A percentile compares a stretch with the other conserved stretches of the same genome.
Evolutionary conservation across 345 rosid species (phyloP).

Genomic region (Eucalyptus erythrocorys): DNA sequence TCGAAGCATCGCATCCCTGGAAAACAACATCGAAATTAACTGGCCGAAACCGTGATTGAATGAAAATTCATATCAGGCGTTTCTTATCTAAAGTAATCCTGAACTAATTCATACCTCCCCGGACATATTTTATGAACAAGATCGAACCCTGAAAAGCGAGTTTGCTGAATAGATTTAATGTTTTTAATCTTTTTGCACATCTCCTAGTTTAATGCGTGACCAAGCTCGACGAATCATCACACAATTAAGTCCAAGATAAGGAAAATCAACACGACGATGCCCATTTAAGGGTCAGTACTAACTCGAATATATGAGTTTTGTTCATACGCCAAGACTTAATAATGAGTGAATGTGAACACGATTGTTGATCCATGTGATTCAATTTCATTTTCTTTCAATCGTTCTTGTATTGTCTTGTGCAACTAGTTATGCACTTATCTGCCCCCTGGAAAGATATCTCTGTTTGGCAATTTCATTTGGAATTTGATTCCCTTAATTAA

Average conservation of each 20-base stretch:
- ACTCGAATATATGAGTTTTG: not conserved
- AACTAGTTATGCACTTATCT: not conserved
- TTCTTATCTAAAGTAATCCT: not conserved
- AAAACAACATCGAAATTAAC: not conserved
- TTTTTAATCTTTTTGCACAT: not conserved
- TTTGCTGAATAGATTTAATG: not conserved
- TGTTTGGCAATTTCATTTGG: not conserved
- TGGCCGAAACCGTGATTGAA: not conserved
- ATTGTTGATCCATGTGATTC: not conserved
- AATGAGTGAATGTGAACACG: not conserved
- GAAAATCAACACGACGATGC: not conserved
- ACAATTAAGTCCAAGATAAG: not conserved
- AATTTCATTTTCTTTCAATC: not conserved
- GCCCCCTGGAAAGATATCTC: not conserved
- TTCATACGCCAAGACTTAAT: not conserved
- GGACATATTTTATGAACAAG: not conserved
- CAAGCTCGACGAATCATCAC: not conserved
- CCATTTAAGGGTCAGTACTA: not conserved
- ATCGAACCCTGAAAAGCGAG: not conserved
- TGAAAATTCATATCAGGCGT: not conserved
- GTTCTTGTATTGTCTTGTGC: not conserved
- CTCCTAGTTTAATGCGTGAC: not conserved
- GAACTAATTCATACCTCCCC: not conserved
- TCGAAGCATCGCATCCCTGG: conserved; percentile 88
- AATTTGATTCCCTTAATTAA: not conserved